A percentile compares a stretch with the other conserved stretches of the same genome.
These are phyloP conservation scores for Lactifluus subvellereus DNA, from an alignment of 768 basidiomycete genomes.

Conservation along the genomic window DNA sequence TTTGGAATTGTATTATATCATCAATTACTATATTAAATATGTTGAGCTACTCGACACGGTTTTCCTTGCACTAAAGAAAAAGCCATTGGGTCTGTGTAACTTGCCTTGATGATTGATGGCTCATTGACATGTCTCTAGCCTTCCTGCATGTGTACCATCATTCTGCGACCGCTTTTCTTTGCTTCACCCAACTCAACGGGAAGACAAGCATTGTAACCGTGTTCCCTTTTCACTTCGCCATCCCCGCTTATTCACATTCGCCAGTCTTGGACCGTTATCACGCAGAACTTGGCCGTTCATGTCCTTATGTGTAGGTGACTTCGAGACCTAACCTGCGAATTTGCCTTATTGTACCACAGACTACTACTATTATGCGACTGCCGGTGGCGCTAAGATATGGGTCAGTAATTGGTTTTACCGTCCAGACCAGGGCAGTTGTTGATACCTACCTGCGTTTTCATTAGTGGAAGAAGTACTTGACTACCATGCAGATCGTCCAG, in stretches of 20 bases:
- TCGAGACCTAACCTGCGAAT: not conserved
- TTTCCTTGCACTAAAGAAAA: constrained; percentile 97
- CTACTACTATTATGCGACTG: constrained; percentile 99
- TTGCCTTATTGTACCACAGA: constrained; percentile 42
- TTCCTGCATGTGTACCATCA: constrained; percentile 99
- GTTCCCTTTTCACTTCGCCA: not conserved
- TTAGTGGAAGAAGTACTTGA: constrained; percentile 99
- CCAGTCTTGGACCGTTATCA: constrained; percentile 95
- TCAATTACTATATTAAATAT: constrained; percentile 99
- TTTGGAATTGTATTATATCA: constrained; percentile 94
- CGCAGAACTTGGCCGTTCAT: constrained; percentile 86
- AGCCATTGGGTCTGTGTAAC: constrained; percentile 74
- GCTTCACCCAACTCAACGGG: constrained; percentile 92
- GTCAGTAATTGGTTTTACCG: constrained; percentile 37
- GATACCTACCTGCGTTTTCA: not conserved
- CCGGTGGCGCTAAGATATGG: constrained; percentile 96
- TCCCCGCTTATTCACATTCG: not conserved
- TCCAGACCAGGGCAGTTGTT: not conserved
- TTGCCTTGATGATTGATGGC: not conserved
- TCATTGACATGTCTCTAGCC: constrained; percentile 41
- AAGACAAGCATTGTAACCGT: constrained; percentile 75
- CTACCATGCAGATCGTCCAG: constrained; percentile 93
- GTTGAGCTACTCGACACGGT: constrained; percentile 94
- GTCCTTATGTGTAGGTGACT: constrained; percentile 88
- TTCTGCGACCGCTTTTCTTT: constrained; percentile 92